Conservation (phyloP, 495 filamentous ascomycete genomes). For the Aspergillus conjunctus region DNA sequence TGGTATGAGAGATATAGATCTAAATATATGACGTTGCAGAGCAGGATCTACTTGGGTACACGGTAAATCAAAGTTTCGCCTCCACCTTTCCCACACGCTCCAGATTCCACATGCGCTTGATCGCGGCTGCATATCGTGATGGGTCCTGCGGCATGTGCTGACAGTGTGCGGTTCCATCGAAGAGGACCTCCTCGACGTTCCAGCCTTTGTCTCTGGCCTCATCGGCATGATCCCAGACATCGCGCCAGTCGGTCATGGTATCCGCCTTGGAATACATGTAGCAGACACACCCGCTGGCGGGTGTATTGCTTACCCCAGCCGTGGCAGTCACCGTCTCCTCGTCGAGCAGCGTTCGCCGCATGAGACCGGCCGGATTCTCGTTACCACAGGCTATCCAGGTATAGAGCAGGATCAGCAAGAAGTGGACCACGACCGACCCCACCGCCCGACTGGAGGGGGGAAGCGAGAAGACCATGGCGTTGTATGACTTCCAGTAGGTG, state of each 20-base stretch:
- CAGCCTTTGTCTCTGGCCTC: constrained; percentile 6
- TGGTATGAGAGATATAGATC: not conserved
- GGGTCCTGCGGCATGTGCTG: constrained; percentile 4
- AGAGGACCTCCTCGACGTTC: constrained; percentile 7
- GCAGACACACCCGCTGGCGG: not conserved
- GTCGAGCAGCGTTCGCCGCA: constrained; percentile 7
- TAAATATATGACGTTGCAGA: not conserved
- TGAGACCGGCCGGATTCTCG: constrained; percentile 11
- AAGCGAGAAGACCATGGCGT: constrained; percentile 14
- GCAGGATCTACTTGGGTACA: not conserved
- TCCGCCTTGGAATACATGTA: constrained; percentile 11
- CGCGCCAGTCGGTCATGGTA: constrained; percentile 9
- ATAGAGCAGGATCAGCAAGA: constrained; percentile 2
- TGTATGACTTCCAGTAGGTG: constrained; percentile 11
- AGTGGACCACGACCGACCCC: constrained; percentile 5
- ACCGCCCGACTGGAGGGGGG: not conserved
- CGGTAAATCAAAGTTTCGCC: not conserved
- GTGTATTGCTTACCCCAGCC: not conserved
- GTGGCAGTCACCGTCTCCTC: constrained; percentile 4
- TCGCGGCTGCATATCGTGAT: not conserved
- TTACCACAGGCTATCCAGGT: constrained; percentile 13
- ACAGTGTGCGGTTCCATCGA: constrained; percentile 9
- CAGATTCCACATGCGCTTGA: not conserved
- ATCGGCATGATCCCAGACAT: constrained; percentile 5
- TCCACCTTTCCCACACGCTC: not conserved